phyloP scores from a whole-genome alignment of 345 rosid genomes.

The Physaria fendleri region DNA sequence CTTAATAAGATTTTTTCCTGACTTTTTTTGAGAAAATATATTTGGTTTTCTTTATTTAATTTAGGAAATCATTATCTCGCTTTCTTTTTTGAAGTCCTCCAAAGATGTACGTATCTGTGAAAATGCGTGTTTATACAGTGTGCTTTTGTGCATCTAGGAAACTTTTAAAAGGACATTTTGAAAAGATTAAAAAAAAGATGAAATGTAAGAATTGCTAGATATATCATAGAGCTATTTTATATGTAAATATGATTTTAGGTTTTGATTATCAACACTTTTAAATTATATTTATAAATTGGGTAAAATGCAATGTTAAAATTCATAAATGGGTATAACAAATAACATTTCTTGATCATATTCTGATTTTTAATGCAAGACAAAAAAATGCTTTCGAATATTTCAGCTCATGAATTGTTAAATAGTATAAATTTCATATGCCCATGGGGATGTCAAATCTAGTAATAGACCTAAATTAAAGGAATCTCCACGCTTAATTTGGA shows the following conservation, averaged over 20 bases:
- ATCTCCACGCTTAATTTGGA: background rate
- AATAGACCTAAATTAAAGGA: conserved; percentile 10
- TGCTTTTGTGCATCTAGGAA: conserved; percentile 21
- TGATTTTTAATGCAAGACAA: background rate
- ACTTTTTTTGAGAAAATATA: conserved; percentile 19
- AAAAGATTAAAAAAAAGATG: background rate
- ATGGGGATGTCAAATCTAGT: conserved; percentile 22
- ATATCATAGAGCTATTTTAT: no score
- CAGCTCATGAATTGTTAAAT: background rate
- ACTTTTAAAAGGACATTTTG: background rate
- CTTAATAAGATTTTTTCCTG: conserved; percentile 4
- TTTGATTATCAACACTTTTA: no score
- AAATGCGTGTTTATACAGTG: conserved; percentile 31
- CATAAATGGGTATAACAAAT: background rate
- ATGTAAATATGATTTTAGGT: no score
- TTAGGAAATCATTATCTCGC: conserved; percentile 20
- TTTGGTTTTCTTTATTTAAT: conserved; percentile 4
- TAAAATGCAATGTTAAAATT: background rate
- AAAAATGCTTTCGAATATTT: background rate
- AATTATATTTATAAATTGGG: no score
- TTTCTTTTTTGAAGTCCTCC: conserved; percentile 15
- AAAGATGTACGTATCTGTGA: conserved; percentile 27
- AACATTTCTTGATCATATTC: conserved; percentile 1
- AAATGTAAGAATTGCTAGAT: no score
- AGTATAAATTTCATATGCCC: background rate